Percentiles rank a stretch among this genome's conserved stretches.
phyloP scores from a whole-genome alignment of 768 basidiomycete genomes.

The Trametes gibbosa region DNA sequence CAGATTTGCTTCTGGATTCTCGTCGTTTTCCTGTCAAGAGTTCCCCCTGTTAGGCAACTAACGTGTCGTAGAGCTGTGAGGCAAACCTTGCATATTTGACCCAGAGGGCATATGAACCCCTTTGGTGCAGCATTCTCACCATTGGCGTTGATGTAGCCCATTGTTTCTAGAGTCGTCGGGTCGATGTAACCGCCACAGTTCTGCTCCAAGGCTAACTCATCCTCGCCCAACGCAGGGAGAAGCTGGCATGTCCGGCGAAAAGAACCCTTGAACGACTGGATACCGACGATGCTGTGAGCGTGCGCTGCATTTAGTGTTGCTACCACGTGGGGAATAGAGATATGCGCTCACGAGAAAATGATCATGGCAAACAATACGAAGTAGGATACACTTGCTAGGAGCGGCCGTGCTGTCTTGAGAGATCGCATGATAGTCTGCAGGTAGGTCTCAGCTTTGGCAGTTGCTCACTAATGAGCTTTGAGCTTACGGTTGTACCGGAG shows the following conservation, averaged over 20 bases:
- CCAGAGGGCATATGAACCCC: constrained; percentile 87
- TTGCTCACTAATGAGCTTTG: no score
- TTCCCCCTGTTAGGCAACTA: neutral
- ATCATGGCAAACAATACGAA: constrained; percentile 90
- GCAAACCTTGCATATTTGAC: constrained; percentile 85
- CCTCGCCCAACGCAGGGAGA: constrained; percentile 52
- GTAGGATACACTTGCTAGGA: constrained; percentile 87
- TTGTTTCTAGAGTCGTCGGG: constrained; percentile 44
- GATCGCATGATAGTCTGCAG: constrained; percentile 83
- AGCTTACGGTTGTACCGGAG: constrained; percentile 84
- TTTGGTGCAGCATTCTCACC: constrained; percentile 48
- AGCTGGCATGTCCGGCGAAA: constrained; percentile 64
- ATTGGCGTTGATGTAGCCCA: constrained; percentile 41
- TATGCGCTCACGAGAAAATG: constrained; percentile 73
- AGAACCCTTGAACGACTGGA: constrained; percentile 90
- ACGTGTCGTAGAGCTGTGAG: constrained; percentile 38
- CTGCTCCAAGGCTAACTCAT: constrained; percentile 46
- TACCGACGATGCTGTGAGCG: constrained; percentile 74
- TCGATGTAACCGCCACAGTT: constrained; percentile 84
- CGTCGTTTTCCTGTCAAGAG: constrained; percentile 44
- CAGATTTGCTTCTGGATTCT: constrained; percentile 62
- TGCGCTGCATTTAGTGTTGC: neutral
- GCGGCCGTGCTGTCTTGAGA: constrained; percentile 83
- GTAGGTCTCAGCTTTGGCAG: no score
- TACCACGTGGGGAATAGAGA: neutral